phyloP scores from a whole-genome alignment of 2,329 filamentous ascomycete genomes.

The Ambrosiella beaveri region DNA sequence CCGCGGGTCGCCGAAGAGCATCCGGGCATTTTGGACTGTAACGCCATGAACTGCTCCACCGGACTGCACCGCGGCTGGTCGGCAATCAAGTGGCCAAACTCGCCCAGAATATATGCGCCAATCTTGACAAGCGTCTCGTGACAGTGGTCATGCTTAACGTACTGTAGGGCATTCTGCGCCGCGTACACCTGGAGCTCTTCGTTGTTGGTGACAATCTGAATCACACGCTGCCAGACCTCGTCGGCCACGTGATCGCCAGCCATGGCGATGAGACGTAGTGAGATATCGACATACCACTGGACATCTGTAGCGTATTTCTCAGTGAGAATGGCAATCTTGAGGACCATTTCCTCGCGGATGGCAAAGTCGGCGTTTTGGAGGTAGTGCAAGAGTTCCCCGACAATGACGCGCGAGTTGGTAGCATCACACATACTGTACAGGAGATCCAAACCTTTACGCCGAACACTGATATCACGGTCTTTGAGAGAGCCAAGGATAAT shows the following conservation, averaged over 20 bases:
- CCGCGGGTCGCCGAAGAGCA: conserved; percentile 81
- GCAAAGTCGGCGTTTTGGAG: conserved; percentile 94
- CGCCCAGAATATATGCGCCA: conserved; percentile 84
- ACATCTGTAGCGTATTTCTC: conserved; percentile 98
- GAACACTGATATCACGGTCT: conserved; percentile 91
- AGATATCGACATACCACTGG: conserved; percentile 99
- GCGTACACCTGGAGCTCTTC: conserved; percentile 96
- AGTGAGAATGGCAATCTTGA: conserved; percentile 95
- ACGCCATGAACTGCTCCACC: conserved; percentile 87
- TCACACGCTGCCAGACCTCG: conserved; percentile 96
- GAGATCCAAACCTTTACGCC: conserved; percentile 84
- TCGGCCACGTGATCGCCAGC: conserved; percentile 97
- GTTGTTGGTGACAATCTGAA: conserved; percentile 98
- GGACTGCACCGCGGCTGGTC: conserved; percentile 85
- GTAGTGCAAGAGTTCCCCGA: conserved; percentile 83
- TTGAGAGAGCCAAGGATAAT: conserved; percentile 89
- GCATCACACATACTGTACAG: conserved; percentile 99
- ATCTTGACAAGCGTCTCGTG: conserved; percentile 98
- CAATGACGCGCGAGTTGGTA: conserved; percentile 83
- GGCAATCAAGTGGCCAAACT: conserved; percentile 92
- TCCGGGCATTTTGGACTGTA: conserved; percentile 76
- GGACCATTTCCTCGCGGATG: conserved; percentile 95
- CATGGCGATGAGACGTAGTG: conserved; percentile 82
- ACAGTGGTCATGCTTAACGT: conserved; percentile 81
- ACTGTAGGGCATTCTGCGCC: conserved; percentile 79